Percentiles rank a stretch among this genome's conserved stretches.
Conservation (phyloP, 257 asterid species). For the Capsicum baccatum region DNA sequence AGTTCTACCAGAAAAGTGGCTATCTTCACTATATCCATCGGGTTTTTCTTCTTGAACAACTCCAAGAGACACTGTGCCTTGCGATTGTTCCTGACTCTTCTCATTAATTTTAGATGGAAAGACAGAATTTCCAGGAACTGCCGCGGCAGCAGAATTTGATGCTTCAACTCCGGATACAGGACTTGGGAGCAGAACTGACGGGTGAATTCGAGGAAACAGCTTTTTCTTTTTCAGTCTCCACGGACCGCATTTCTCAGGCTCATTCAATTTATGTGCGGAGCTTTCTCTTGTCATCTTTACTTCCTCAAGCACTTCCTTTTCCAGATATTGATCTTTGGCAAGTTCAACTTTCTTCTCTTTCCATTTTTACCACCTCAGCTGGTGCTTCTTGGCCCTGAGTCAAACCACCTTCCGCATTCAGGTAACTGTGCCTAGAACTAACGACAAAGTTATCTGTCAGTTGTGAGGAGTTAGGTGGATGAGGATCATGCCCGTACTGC, state of each 20-base stretch:
- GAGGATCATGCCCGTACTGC: slow-evolving; percentile 48
- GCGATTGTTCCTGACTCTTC: slow-evolving; percentile 45
- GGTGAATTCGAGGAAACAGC: slow-evolving; percentile 42
- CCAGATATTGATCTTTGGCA: slow-evolving; percentile 46
- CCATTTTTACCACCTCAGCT: slow-evolving; percentile 41
- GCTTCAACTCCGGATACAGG: slow-evolving; percentile 45
- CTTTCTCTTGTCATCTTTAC: slow-evolving; percentile 52
- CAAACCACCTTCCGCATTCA: slow-evolving; percentile 40
- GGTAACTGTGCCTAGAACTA: slow-evolving; percentile 44
- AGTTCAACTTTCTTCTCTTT: slow-evolving; percentile 50
- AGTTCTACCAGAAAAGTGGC: slow-evolving; percentile 42
- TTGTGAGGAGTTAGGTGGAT: slow-evolving; percentile 47
- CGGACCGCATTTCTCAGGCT: slow-evolving; percentile 43
- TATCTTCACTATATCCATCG: slow-evolving; percentile 45
- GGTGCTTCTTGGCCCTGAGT: slow-evolving; percentile 43
- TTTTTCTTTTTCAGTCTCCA: slow-evolving; percentile 52
- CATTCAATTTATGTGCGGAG: slow-evolving; percentile 51
- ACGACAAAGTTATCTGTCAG: slow-evolving; percentile 45
- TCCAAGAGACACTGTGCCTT: slow-evolving; percentile 44
- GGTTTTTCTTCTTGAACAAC: slow-evolving; percentile 45
- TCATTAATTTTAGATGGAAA: slow-evolving; percentile 44
- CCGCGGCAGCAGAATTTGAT: slow-evolving; percentile 41
- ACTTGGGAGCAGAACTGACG: slow-evolving; percentile 34
- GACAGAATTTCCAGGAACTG: slow-evolving; percentile 40
- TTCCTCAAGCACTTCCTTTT: slow-evolving; percentile 49